These are phyloP conservation scores for Podila epigama DNA, from an alignment of 192 early-diverging fungal genomes.

Conservation along the genomic window DNA sequence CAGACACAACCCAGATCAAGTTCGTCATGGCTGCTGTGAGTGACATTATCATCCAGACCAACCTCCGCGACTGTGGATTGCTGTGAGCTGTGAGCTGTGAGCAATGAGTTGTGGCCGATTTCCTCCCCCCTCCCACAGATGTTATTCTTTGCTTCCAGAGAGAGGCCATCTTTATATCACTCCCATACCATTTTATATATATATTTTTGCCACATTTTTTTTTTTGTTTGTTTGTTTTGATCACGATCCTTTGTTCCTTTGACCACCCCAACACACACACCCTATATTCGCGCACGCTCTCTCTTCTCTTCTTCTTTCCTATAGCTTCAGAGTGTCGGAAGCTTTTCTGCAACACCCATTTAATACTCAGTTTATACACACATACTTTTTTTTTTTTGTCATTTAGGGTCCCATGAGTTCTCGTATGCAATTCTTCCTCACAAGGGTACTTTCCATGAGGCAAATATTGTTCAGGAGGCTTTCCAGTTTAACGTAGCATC, in stretches of 20 bases:
- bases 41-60: slow-evolving; percentile 87
- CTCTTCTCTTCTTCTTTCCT: too few species aligned
- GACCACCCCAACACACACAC: too few species aligned
- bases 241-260: background rate
- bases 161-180: background rate
- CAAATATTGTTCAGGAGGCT: slow-evolving; percentile 84
- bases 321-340: too few species aligned
- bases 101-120: background rate
- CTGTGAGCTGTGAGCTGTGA: slow-evolving; percentile 57
- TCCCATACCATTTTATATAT: background rate
- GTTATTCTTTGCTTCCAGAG: background rate
- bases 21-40: slow-evolving; percentile 94
- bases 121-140: background rate
- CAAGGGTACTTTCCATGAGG: slow-evolving; percentile 79
- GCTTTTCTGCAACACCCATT: too few species aligned
- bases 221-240: background rate
- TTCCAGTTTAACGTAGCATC: slow-evolving; percentile 93
- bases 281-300: too few species aligned
- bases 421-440: slow-evolving; percentile 93
- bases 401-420: slow-evolving; percentile 81
- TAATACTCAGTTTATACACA: too few species aligned
- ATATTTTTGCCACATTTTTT: background rate
- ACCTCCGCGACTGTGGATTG: slow-evolving; percentile 80
- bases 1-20: slow-evolving; percentile 85
- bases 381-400: slow-evolving; percentile 63